Percentiles rank a stretch among this genome's conserved stretches.
phyloP scores from a whole-genome alignment of 2,329 filamentous ascomycete species.

The Penicillium sp. region DNA sequence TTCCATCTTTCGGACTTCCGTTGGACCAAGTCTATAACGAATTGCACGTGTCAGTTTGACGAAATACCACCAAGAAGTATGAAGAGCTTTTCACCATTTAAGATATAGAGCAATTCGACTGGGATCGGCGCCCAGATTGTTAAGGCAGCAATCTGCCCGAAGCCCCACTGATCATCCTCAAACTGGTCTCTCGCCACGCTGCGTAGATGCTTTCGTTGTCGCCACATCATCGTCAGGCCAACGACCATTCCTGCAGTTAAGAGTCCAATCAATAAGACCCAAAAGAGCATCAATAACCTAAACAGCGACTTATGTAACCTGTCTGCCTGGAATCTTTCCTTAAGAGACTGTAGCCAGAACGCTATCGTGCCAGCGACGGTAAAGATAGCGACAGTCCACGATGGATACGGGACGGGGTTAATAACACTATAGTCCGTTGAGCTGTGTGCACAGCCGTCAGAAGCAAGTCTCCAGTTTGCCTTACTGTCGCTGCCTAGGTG shows the following conservation, averaged over 20 bases:
- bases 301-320: neutral
- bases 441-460: conserved; percentile 1
- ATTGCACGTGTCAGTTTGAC: neutral
- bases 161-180: conserved; percentile 5
- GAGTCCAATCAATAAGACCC: conserved; percentile 4
- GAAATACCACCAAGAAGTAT: neutral
- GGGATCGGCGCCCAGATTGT: conserved; percentile 1
- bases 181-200: conserved; percentile 3
- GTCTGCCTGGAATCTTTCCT: neutral
- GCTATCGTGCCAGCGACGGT: neutral
- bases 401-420: conserved; percentile 1
- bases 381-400: conserved; percentile 4
- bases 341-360: conserved; percentile 1
- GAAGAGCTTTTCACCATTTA: conserved; percentile 1
- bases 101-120: neutral
- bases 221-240: conserved; percentile 4
- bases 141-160: conserved; percentile 4
- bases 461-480: conserved; percentile 3
- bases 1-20: conserved; percentile 1
- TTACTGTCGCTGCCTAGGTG: neutral
- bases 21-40: conserved; percentile 1
- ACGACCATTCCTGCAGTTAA: conserved; percentile 2
- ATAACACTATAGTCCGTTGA: conserved; percentile 4
- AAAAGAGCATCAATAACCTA: neutral
- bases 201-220: conserved; percentile 4